Evolutionary conservation across 1,284 basidiomycete species (phyloP), one percentile per base, ranked within the genome.

Genomic region (Rhizopogon hawkerae): DNA sequence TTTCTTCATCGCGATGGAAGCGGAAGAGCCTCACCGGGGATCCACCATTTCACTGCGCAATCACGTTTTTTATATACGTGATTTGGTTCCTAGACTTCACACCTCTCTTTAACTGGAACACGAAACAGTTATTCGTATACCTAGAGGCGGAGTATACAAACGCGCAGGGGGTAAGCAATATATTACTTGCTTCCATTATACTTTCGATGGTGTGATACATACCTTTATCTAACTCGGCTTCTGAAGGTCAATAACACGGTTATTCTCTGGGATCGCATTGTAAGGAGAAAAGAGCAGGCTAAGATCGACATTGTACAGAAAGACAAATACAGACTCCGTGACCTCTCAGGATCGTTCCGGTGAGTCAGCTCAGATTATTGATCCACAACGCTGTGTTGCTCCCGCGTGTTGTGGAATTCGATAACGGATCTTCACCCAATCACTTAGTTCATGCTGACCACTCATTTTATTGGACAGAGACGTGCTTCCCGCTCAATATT

Each of bases 41-140:
- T 61, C 39, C 43, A 18, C 49, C 47, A 14, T 23, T 26, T 35
- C 11, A 44, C 47, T 41, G 33, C 23, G 5, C 35, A 10, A 43
- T 46, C 31, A 36, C 47, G 43, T 38, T 50, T 29, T 42, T 14
- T 47, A 18, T 46, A 46, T 46, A 24, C 39, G 45, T 46, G 23
- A 29, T 44, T n/a, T 37, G 33, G 14, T 24, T 5, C 38, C 29
- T 59, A 87, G 92, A 95, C 67, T 70, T 94, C 10, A 71, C 75
- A 9, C 78, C 89, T 3, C 71, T 95, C 14, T 95, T 94, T 69
- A 76, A 91, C 64, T 95, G 92, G 90, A 95, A 95, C 65, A 95
- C 92, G 9, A 95, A 95, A 66, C 92, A 95, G 63, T 65, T 95
- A 13, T 94, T 95, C 62, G 66, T 94, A 16, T 92, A 88, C 60